These are phyloP conservation scores for Penicillium sp. DNA, from an alignment of 2,329 filamentous ascomycete species.

Conservation along the genomic window DNA sequence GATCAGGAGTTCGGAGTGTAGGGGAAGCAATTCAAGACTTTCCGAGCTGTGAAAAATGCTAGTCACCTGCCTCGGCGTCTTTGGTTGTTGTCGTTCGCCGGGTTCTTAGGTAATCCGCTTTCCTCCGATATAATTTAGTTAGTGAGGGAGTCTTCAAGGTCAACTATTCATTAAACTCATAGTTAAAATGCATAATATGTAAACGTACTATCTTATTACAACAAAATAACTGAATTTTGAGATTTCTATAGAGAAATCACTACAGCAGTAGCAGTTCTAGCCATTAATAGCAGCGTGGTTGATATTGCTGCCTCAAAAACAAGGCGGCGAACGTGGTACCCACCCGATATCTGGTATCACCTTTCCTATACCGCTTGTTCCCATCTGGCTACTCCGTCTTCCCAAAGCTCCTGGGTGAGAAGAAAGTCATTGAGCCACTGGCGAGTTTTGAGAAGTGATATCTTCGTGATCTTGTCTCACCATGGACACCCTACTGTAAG, in stretches of 20 bases:
- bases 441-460: background rate
- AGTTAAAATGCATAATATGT: no score
- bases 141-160: no score
- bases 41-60: slow-evolving; percentile 35
- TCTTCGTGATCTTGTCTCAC: slow-evolving; percentile 1
- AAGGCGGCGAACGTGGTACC: background rate
- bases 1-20: slow-evolving; percentile 25
- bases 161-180: no score
- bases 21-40: slow-evolving; percentile 27
- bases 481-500: slow-evolving; percentile 55
- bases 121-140: no score
- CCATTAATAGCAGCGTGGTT: no score
- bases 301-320: background rate
- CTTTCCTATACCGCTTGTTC: slow-evolving; percentile 19
- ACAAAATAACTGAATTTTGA: no score
- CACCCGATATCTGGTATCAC: slow-evolving; percentile 10
- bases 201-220: background rate
- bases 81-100: slow-evolving; percentile 29
- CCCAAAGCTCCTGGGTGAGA: background rate
- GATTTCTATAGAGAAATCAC: no score
- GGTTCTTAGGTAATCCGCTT: slow-evolving; percentile 19
- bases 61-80: slow-evolving; percentile 34
- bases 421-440: background rate
- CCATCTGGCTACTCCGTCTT: background rate
- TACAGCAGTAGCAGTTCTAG: no score